Conservation (phyloP, 2,329 filamentous ascomycete genomes). For the Pleurostoma richardsiae region DNA sequence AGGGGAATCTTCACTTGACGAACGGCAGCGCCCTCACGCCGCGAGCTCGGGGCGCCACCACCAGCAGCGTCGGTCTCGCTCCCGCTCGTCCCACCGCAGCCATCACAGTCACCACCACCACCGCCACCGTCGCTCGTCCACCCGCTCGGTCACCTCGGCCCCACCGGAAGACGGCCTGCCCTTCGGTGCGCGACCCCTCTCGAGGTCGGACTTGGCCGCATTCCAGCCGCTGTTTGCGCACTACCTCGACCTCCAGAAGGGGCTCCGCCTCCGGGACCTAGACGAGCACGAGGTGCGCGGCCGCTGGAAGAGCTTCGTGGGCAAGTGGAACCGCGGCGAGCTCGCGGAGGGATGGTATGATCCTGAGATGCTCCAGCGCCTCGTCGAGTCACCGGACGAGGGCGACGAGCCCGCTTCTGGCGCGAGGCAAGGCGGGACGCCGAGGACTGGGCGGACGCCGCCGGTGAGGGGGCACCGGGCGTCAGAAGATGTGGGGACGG, state of each 20-base stretch:
- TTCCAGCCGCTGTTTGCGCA: constrained; percentile 73
- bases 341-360: constrained; percentile 93
- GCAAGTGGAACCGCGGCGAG: constrained; percentile 88
- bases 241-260: constrained; percentile 87
- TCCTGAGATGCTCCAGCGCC: constrained; percentile 55
- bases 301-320: constrained; percentile 88
- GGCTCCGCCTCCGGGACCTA: constrained; percentile 62
- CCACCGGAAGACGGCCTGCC: constrained; percentile 45
- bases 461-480: constrained; percentile 4
- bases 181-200: constrained; percentile 58
- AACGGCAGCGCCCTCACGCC: too few species aligned
- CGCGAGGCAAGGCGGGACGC: neutral
- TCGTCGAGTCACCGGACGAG: constrained; percentile 34
- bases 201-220: constrained; percentile 60
- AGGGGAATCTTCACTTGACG: too few species aligned
- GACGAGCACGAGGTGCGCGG: constrained; percentile 72
- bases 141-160: neutral
- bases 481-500: constrained; percentile 4
- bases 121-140: neutral
- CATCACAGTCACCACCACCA: neutral
- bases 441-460: constrained; percentile 2
- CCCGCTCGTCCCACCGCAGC: neutral
- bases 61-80: neutral
- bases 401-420: constrained; percentile 6
- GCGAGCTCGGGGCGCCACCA: too few species aligned